A percentile compares a stretch with the other conserved stretches of the same genome.
These are phyloP conservation scores for Chalara sp. DNA, from an alignment of 2,329 filamentous ascomycete genomes.

Conservation along the genomic window DNA sequence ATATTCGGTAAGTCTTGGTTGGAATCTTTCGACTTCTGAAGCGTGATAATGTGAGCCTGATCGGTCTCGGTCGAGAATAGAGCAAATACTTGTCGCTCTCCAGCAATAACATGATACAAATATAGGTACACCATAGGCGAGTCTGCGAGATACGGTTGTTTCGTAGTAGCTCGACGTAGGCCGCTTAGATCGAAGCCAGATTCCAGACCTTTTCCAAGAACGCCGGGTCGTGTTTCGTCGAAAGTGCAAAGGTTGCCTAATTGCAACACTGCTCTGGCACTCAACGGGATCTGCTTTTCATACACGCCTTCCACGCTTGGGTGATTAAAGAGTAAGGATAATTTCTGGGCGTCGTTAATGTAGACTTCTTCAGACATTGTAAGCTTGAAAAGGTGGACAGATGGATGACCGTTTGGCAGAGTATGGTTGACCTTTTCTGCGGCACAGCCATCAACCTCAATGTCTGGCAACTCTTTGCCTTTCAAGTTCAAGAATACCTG, in stretches of 20 bases:
- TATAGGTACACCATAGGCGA: slow-evolving; percentile 78
- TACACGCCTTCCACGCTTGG: slow-evolving; percentile 96
- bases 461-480: slow-evolving; percentile 77
- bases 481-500: slow-evolving; percentile 91
- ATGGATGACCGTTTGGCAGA: slow-evolving; percentile 89
- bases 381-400: slow-evolving; percentile 89
- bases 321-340: slow-evolving; percentile 80
- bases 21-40: slow-evolving; percentile 73
- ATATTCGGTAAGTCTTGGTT: slow-evolving; percentile 83
- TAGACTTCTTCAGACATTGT: slow-evolving; percentile 85
- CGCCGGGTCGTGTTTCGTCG: slow-evolving; percentile 82
- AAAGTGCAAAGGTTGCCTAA: slow-evolving; percentile 90
- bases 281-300: slow-evolving; percentile 84
- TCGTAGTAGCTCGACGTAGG: slow-evolving; percentile 59
- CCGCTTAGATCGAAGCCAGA: slow-evolving; percentile 84
- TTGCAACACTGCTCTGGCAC: slow-evolving; percentile 79
- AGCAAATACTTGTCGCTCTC: slow-evolving; percentile 88
- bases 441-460: slow-evolving; percentile 76
- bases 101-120: slow-evolving; percentile 84
- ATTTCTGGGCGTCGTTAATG: slow-evolving; percentile 75
- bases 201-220: slow-evolving; percentile 86
- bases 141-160: slow-evolving; percentile 69
- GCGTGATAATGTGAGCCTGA: slow-evolving; percentile 80
- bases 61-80: slow-evolving; percentile 78
- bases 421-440: slow-evolving; percentile 93